Conservation (phyloP, 75 land plant species). For the Pinus taeda region DNA sequence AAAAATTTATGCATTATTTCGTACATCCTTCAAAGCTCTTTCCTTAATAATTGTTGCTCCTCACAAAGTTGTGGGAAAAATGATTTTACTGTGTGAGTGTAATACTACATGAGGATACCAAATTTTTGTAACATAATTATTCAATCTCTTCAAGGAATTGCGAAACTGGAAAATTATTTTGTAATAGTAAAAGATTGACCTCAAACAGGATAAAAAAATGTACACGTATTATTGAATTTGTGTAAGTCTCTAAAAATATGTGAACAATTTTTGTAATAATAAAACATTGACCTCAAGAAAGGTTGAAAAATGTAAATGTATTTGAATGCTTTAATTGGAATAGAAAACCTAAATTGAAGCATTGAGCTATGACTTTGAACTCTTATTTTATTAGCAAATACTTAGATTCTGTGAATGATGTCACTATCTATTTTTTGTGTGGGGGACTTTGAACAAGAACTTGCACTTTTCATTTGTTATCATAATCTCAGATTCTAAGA, state of each 20-base stretch:
- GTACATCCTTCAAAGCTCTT: conserved; percentile 73
- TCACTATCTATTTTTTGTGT: too few relatives aligned
- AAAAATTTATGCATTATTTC: conserved; percentile 79
- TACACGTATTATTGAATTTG: too few relatives aligned
- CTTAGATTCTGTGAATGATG: not conserved
- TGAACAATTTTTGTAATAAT: too few relatives aligned
- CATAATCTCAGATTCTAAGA: too few relatives aligned
- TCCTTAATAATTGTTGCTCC: conserved; percentile 92
- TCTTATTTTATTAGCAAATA: not conserved
- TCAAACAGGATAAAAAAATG: too few relatives aligned
- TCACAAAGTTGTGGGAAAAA: conserved; percentile 33
- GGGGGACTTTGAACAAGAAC: too few relatives aligned
- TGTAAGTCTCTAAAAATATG: too few relatives aligned
- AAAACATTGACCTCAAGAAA: too few relatives aligned
- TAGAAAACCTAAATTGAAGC: not conserved
- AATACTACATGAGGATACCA: not conserved
- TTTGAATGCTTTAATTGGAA: too few relatives aligned
- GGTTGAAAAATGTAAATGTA: too few relatives aligned
- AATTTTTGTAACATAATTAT: not conserved
- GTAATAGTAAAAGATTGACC: not conserved
- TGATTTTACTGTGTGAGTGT: not conserved
- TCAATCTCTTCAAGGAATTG: not conserved
- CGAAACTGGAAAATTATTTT: too few relatives aligned
- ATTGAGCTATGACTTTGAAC: not conserved
- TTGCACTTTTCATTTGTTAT: too few relatives aligned